Evolutionary conservation across 352 stramenopile species (phyloP), one percentile per base, ranked within the genome.

Genomic region (Thalassiosira pacifica): DNA sequence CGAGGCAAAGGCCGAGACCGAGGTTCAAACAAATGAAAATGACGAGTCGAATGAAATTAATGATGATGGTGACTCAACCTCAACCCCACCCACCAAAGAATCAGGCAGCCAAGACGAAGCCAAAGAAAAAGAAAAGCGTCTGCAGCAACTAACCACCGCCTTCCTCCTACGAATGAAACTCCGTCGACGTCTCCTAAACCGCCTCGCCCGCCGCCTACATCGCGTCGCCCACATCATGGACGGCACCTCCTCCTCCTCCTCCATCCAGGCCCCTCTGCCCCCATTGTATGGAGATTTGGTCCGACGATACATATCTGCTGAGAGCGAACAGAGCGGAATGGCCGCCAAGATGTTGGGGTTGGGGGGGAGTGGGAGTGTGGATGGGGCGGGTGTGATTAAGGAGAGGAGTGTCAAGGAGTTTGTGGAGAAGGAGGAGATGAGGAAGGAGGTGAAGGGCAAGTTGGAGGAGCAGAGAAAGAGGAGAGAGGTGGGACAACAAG

Each of bases 81-180:
- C n/a, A n/a, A n/a, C n/a, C n/a, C 45, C 11, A 5, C 45, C 45
- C 11, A n/a, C 45, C 11, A 57, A 57, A 75, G n/a, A 45, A 29
- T 5, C 19, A 26, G 27, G 19, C 18, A 61, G 22, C 22, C 31
- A 60, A 5, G 42, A 59, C 22, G 11, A 48, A 48, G 6, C 4
- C n/a, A 32, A 29, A 13, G 27, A 53, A 0, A 5, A 76, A 10
- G 9, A 60, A 27, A 55, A 77, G 18, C 65, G 81, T n/a, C 55
- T 82, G 18, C 10, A 73, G 34, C 68, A 73, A 34, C 61, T 88
- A 19, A 40, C 75, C 22, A 63, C 67, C 0, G 79, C 90, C 26
- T 95, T 94, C 79, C 74, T 87, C 26, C 79, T 89, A 1, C 82
- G 86, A 5, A 88, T 93, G 75, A 91, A 93, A 69, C 59, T 95